Evolutionary conservation across 805 yeast genomes (phyloP), one percentile per base, ranked within the genome.

Genomic region (Schizosaccharomyces japonicus): DNA sequence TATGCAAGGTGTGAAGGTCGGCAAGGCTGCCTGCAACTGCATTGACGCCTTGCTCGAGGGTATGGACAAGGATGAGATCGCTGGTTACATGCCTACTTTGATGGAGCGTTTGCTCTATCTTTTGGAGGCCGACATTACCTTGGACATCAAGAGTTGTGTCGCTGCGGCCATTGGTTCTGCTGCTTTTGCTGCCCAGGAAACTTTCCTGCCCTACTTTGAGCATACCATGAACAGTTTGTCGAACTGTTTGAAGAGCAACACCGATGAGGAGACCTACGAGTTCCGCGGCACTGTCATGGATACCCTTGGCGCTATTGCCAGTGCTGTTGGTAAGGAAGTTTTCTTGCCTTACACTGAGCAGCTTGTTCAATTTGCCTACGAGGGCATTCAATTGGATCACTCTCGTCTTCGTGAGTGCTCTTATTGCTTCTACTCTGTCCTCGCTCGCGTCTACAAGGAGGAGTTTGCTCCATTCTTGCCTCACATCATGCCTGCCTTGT

Each of bases 151-250:
- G 58, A 78, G 85, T 21, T 73, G 92, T 13, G 61, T 66, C 15
- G 95, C 90, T 50, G 80, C 94, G 48, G 95, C 95, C 34, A 81
- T 90, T 60, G 96, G 96, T 49, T 85, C 96, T 34, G 82, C 94
- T 50, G 96, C 98, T 27, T 84, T 78, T 59, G 94, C 96, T 49
- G 75, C 94, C 40, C 95, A 95, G 63, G 76, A 77, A 56, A 71
- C 80, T 34, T 90, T 81, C 64, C 67, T 71, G 51, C 95, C 96
- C 51, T 90, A 72, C 67, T 87, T 87, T 63, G 73, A 75, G 58
- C 72, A 75, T 52, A 80, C 95, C 47, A 75, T 87, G 55, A 76
- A 77, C 60, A 73, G 71, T 52, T 70, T 90, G 56, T 90, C 82
- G 63, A 84, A 83, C 51, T 87, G 76, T 60, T 75, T 85, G 56